These are phyloP conservation scores for Phytophthora pisi DNA, from an alignment of 352 stramenopile species.

Conservation along the genomic window DNA sequence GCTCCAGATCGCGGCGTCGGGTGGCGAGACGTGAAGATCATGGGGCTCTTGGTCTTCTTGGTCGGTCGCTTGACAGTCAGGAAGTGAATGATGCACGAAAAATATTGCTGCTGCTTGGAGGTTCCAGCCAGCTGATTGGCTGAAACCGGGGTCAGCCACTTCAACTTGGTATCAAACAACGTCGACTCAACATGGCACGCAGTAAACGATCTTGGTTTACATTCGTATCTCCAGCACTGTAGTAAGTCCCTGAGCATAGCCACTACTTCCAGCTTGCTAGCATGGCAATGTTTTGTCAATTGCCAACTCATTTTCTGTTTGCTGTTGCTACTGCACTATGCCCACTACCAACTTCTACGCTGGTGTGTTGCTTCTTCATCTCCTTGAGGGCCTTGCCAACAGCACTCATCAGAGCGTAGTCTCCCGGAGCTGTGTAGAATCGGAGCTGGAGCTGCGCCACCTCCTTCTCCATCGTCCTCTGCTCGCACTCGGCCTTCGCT, in stretches of 20 bases:
- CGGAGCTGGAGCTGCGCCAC: conserved; percentile 61
- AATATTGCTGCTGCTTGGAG: neutral
- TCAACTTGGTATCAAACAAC: neutral
- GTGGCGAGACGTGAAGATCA: conserved; percentile 2
- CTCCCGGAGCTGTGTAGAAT: conserved; percentile 48
- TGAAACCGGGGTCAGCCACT: neutral
- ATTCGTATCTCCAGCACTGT: no score
- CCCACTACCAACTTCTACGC: neutral
- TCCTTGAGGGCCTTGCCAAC: conserved; percentile 58
- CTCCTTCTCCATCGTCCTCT: conserved; percentile 47
- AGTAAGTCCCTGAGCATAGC: no score
- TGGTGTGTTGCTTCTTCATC: conserved; percentile 35
- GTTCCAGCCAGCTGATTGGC: neutral
- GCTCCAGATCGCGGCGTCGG: neutral
- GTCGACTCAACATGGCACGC: neutral
- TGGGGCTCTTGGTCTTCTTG: neutral
- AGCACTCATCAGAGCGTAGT: conserved; percentile 56
- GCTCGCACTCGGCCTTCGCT: conserved; percentile 36
- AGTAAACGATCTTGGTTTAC: no score
- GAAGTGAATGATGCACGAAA: neutral
- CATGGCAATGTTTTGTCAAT: no score
- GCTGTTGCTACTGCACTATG: neutral
- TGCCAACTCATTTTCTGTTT: neutral
- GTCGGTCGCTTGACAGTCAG: neutral
- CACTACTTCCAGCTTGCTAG: no score